A percentile compares a stretch with the other conserved stretches of the same genome.
phyloP scores from a whole-genome alignment of 2,329 filamentous ascomycete genomes.

The Pseudogymnoascus sp. region DNA sequence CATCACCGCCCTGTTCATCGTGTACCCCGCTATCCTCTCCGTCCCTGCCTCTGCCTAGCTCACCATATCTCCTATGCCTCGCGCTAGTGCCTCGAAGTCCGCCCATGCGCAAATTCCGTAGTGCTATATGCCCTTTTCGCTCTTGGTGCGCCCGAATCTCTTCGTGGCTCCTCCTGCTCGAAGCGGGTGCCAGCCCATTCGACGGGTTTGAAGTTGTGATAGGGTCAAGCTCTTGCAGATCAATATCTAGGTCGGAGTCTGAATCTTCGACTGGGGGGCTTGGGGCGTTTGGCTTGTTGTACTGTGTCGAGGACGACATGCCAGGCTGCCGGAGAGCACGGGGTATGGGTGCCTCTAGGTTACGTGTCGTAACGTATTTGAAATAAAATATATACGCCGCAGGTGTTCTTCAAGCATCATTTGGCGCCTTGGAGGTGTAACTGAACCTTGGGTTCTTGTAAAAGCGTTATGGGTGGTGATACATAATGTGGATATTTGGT shows the following conservation, averaged over 20 bases:
- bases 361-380: conserved; percentile 5
- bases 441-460: neutral
- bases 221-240: conserved; percentile 73
- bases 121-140: conserved; percentile 51
- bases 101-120: conserved; percentile 63
- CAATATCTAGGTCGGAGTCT: conserved; percentile 68
- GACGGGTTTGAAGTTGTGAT: conserved; percentile 22
- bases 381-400: neutral
- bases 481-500: conserved; percentile 3
- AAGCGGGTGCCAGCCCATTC: conserved; percentile 20
- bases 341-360: neutral
- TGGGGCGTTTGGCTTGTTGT: conserved; percentile 35
- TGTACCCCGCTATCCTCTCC: conserved; percentile 58
- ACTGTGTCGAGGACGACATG: conserved; percentile 28
- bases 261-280: conserved; percentile 60
- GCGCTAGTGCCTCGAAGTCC: conserved; percentile 50
- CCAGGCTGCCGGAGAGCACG: conserved; percentile 12
- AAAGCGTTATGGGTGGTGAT: neutral
- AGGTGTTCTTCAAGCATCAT: neutral
- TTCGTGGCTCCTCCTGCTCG: conserved; percentile 22
- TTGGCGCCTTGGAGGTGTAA: neutral
- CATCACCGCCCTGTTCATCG: conserved; percentile 44
- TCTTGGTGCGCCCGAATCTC: conserved; percentile 22
- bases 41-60: conserved; percentile 48
- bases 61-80: conserved; percentile 46